phyloP scores from a whole-genome alignment of 305 asterid genomes.

The Fraxinus greggii region DNA sequence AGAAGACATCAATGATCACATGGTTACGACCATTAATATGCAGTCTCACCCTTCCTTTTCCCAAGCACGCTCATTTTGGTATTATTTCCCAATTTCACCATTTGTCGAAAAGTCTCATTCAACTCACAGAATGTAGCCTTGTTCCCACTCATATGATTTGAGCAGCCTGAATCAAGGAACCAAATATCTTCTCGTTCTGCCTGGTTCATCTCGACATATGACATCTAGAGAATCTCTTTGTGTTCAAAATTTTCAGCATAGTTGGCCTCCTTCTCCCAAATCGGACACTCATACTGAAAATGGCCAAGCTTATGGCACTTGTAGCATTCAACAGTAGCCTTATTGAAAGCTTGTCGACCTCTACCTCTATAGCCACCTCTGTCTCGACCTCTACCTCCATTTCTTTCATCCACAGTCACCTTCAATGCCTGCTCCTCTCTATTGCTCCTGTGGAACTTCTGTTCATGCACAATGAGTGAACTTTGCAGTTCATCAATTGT shows the following conservation, averaged over 20 bases:
- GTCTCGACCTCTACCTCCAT: neutral
- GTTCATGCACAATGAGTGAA: neutral
- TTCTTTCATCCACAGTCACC: neutral
- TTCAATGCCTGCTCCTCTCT: neutral
- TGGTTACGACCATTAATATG: neutral
- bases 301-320: no score
- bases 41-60: neutral
- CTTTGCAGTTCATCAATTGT: conserved; percentile 14
- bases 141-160: neutral
- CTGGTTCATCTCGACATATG: neutral
- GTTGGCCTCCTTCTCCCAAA: neutral
- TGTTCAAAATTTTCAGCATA: neutral
- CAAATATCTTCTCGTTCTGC: neutral
- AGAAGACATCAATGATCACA: neutral
- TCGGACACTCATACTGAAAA: no score
- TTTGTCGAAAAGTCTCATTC: neutral
- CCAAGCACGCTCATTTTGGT: neutral
- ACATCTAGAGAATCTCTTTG: neutral
- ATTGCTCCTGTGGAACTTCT: neutral
- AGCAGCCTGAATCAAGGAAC: neutral
- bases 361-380: neutral
- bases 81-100: neutral
- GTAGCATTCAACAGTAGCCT: neutral
- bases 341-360: neutral
- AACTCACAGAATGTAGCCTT: neutral